Base-by-base conservation (phyloP, 371 early-diverging fungal species). In the Syncephalastrum racemosum region DNA sequence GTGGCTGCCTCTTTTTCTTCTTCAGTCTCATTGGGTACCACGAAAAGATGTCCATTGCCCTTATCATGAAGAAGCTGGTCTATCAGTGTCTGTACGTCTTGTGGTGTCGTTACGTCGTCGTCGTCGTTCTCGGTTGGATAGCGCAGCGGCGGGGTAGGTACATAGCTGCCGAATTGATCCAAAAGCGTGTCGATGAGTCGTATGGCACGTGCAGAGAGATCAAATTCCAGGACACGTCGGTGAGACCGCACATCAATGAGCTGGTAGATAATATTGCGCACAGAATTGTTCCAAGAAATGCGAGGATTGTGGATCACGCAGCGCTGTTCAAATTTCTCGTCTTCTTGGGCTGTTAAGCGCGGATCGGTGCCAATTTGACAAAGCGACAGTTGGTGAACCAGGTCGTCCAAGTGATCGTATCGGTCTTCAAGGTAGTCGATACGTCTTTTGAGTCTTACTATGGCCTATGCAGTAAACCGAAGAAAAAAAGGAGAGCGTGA, bases 21-120 rank as follows among this genome's bases (percentile, higher is more conserved):
- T 12, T 75, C 75, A 0, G 66, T 63, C 46, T 87, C 88, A 55
- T 83, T 82, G 0, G 64, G 66, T 1, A 81, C 84, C 10, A 73
- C 66, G 18, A 84, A 61, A 8, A 68, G 70, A 10, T 31, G 6
- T 2, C 36, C 36, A 8, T 10, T 31, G 36, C 36, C 6, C 12
- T 31, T 31, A 12, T 31, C 36, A 8, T 31, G 36, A 12, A 31
- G 36, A 8, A 31, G 36, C 36, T 31, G 36, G 10, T 31, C 36
- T 7, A 31, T 31, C 36, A 31, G 36, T 12, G 36, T 31, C 25
- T 16, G 27, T 4, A 51, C 39, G 8, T 14, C 16, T 13, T 50
- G 50, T 23, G 16, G 50, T 23, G 16, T 23, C 39, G n/a, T 25
- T 39, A 36, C 36, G 25, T 51, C 15, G 27, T 51, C n/a, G 52